These are phyloP conservation scores for Hemisphaericaspora lyxosophila DNA, from an alignment of 1,139 yeast genomes.

Conservation along the genomic window DNA sequence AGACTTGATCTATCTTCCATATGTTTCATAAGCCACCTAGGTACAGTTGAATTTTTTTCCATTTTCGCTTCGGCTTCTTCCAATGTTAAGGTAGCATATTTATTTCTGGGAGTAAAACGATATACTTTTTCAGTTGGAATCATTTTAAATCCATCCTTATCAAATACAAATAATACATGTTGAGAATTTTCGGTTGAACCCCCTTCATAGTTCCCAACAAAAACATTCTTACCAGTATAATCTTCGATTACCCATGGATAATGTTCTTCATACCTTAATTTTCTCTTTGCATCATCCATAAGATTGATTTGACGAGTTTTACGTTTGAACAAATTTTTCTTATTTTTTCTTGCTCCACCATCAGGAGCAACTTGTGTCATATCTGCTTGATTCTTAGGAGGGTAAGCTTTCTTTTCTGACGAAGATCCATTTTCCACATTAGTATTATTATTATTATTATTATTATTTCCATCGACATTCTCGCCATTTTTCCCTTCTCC, in stretches of 20 bases:
- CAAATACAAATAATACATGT: constrained; percentile 82
- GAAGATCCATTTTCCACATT: too few relatives aligned
- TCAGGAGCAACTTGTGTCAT: constrained; percentile 85
- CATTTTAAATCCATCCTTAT: constrained; percentile 86
- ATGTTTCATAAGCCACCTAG: constrained; percentile 96
- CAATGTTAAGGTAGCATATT: constrained; percentile 86
- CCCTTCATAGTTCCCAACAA: constrained; percentile 96
- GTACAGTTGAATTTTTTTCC: constrained; percentile 78
- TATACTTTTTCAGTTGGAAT: constrained; percentile 94
- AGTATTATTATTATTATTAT: too few relatives aligned
- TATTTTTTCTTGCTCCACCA: constrained; percentile 79
- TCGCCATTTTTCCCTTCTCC: constrained; percentile 21
- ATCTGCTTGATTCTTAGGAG: constrained; percentile 39
- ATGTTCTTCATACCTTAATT: constrained; percentile 87
- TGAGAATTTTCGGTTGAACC: constrained; percentile 79
- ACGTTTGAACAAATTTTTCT: constrained; percentile 63
- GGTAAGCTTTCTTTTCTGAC: constrained; percentile 14
- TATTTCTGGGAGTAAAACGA: constrained; percentile 88
- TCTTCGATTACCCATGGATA: constrained; percentile 99
- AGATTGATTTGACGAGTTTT: constrained; percentile 83
- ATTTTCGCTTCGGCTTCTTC: constrained; percentile 96
- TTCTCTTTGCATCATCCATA: constrained; percentile 78
- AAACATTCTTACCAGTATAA: constrained; percentile 88
- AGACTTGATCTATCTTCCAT: constrained; percentile 62
- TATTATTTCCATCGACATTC: background rate